Conservation (phyloP, 2,329 filamentous ascomycete genomes). For the Lecanicillium sp. region DNA sequence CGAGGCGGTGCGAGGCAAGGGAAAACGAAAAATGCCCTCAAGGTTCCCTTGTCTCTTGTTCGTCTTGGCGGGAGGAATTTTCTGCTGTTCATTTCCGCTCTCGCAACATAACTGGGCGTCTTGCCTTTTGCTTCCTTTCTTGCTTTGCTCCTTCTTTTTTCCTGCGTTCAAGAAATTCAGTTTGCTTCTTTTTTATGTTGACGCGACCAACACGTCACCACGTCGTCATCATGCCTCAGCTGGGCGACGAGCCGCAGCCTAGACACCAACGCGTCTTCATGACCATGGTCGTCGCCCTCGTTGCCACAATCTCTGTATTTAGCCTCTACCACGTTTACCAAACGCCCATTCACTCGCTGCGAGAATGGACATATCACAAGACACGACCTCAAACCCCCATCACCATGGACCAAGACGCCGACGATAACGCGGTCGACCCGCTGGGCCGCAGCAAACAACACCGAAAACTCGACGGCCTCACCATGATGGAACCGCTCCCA, state of each 20-base stretch:
- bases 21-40: no score
- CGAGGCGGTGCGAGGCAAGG: background rate
- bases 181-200: background rate
- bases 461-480: slow-evolving; percentile 26
- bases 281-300: background rate
- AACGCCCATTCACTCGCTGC: background rate
- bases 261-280: background rate
- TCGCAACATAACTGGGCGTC: no score
- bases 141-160: no score
- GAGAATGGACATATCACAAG: background rate
- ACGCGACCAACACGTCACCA: background rate
- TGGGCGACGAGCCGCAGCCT: background rate
- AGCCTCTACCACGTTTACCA: background rate
- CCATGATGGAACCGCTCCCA: slow-evolving; percentile 27
- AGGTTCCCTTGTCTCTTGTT: no score
- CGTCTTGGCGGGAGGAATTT: no score
- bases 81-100: no score
- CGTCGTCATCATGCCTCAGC: slow-evolving; percentile 6
- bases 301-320: background rate
- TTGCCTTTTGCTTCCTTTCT: no score
- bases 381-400: background rate
- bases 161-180: no score
- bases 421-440: slow-evolving; percentile 23
- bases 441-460: background rate
- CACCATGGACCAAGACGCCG: slow-evolving; percentile 23